These are phyloP conservation scores for Heimioporus sp. DNA, from an alignment of 768 basidiomycete species.

Conservation along the genomic window DNA sequence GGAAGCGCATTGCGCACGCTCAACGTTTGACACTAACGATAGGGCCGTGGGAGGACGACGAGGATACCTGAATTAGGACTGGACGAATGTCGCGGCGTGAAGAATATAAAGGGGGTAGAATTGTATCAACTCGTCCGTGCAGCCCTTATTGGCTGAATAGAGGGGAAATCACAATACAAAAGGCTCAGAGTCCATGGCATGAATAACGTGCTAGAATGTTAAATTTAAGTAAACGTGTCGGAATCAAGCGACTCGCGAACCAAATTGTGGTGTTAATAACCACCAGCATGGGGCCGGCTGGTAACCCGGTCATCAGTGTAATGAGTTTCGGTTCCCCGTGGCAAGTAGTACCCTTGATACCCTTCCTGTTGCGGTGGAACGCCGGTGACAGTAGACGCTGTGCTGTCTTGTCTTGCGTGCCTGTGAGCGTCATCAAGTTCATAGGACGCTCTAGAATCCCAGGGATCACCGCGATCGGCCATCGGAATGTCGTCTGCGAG, in stretches of 20 bases:
- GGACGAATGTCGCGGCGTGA: neutral
- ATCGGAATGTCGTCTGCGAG: slow-evolving; percentile 62
- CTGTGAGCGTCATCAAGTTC: slow-evolving; percentile 35
- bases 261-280: slow-evolving; percentile 26
- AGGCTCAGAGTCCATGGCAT: slow-evolving; percentile 7
- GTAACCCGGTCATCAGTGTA: slow-evolving; percentile 30
- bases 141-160: no score
- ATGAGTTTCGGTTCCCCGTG: slow-evolving; percentile 32
- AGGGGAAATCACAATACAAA: neutral
- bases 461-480: slow-evolving; percentile 63
- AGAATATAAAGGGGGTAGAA: neutral
- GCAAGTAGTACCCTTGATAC: slow-evolving; percentile 27
- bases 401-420: slow-evolving; percentile 58
- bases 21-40: slow-evolving; percentile 20
- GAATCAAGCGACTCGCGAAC: slow-evolving; percentile 1
- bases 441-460: slow-evolving; percentile 59
- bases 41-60: slow-evolving; percentile 30
- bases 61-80: slow-evolving; percentile 5
- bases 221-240: neutral
- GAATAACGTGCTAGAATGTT: neutral
- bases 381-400: slow-evolving; percentile 54
- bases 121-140: slow-evolving; percentile 1
- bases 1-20: slow-evolving; percentile 24
- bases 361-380: slow-evolving; percentile 48
- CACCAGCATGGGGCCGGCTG: slow-evolving; percentile 44